Base-by-base conservation (phyloP, 257 asterid species). In the Schizonepeta tenuifolia region DNA sequence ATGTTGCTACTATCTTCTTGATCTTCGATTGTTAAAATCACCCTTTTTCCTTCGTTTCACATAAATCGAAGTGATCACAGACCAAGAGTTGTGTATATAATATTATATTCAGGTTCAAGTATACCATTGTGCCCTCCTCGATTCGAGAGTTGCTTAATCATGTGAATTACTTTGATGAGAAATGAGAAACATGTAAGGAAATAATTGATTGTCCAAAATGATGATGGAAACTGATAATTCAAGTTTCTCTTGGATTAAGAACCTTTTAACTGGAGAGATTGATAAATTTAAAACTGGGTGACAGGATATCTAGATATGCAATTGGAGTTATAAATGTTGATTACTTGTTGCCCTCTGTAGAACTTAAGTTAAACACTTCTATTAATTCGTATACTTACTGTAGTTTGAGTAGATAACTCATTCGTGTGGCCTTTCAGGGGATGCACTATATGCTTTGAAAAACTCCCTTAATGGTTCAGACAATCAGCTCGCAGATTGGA, bases 401-500 rank as follows among this genome's bases (percentile, higher is more conserved):
- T 60, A 14, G 17, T 38, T 54, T 63, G 71, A 71, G 61, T 24
- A 22, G 41, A 46, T 73, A 46, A 54, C 46, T 46, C 17, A n/a
- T 17, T 75, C 6, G 72, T 43, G 26, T 43, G 31, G 15, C 40
- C 63, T 59, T 63, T 76, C 83, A 90, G 97, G 96, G 46, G 87
- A 84, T 74, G 97, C 96, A 11, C 82, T 93, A 22, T 60, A 13
- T 82, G 75, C 87, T 13, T 82, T 93, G 85, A 89, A 51, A 76
- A 55, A 2, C 36, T 85, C 93, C 6, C 89, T 93, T 22, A 86
- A 89, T 49, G 96, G 85, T 80, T 79, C 96, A 20, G 40, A 38
- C 43, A 65, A 63, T 78, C 95, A 90, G 80, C 95, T 93, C 6
- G 13, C 69, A 22, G 88, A 89, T 70, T 93, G 97, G 97, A 84